A percentile compares a stretch with the other conserved stretches of the same genome.
Evolutionary conservation across 345 rosid genomes (phyloP).

Genomic region (Hirschfeldia incana): DNA sequence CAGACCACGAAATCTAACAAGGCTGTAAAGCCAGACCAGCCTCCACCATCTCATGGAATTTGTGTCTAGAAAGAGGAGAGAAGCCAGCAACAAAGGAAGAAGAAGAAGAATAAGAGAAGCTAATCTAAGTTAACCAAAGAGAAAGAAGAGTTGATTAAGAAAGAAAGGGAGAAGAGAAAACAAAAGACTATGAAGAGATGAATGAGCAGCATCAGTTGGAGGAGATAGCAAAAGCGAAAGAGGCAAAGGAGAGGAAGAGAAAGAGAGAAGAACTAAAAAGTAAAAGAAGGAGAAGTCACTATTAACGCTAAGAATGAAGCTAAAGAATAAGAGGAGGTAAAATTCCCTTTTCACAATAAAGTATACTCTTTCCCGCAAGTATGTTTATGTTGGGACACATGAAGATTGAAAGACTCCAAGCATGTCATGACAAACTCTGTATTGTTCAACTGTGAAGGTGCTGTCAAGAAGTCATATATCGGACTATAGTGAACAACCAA

Average conservation of each 20-base stretch:
- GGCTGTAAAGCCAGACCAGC: constrained; percentile 41
- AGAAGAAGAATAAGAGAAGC: constrained; percentile 47
- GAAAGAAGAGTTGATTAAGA: constrained; percentile 62
- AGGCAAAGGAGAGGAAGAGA: constrained; percentile 46
- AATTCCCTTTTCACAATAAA: too few species aligned
- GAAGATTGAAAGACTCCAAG: not conserved
- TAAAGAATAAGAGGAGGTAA: constrained; percentile 65
- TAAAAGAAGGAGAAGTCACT: too few species aligned
- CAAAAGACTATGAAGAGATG: constrained; percentile 53
- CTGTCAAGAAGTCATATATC: not conserved
- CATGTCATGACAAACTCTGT: not conserved
- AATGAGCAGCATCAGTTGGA: constrained; percentile 67
- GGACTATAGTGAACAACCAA: too few species aligned
- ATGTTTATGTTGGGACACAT: not conserved
- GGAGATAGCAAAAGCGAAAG: constrained; percentile 74
- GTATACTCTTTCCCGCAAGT: too few species aligned
- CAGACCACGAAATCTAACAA: constrained; percentile 41
- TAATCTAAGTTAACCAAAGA: constrained; percentile 51
- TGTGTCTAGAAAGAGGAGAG: constrained; percentile 45
- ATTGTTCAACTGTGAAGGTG: not conserved
- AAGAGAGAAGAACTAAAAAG: too few species aligned
- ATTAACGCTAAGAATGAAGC: constrained; percentile 28
- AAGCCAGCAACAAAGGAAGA: constrained; percentile 38
- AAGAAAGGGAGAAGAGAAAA: constrained; percentile 68
- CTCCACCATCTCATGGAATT: constrained; percentile 26